Evolutionary conservation across 805 yeast genomes (phyloP).

Genomic region (Suhomyces xylopsoci): DNA sequence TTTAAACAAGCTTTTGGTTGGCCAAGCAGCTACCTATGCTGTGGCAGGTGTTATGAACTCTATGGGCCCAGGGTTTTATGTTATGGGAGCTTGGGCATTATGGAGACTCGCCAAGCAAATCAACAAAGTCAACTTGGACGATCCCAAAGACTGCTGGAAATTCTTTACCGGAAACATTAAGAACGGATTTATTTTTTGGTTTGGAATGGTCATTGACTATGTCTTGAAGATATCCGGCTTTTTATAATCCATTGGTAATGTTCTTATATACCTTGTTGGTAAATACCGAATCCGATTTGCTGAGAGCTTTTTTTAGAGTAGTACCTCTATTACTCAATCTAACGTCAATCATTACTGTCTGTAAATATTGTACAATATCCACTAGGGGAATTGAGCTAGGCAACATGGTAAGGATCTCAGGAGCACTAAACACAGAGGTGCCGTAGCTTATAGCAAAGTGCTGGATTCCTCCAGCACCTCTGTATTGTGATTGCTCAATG

Average conservation of each 20-base stretch:
- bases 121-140: conserved; percentile 68
- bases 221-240: conserved; percentile 47
- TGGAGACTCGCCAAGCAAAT: conserved; percentile 69
- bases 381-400: conserved; percentile 32
- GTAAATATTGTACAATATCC: conserved; percentile 26
- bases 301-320: conserved; percentile 24
- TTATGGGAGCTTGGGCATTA: conserved; percentile 65
- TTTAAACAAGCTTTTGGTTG: conserved; percentile 57
- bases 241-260: conserved; percentile 23
- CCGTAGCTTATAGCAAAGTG: conserved; percentile 30
- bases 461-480: conserved; percentile 17
- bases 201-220: conserved; percentile 67
- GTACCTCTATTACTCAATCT: conserved; percentile 16
- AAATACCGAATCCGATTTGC: conserved; percentile 26
- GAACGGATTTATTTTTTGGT: conserved; percentile 68
- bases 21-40: conserved; percentile 63
- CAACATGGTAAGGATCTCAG: conserved; percentile 25
- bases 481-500: neutral
- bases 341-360: conserved; percentile 16
- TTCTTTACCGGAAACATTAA: conserved; percentile 73
- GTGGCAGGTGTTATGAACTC: conserved; percentile 73
- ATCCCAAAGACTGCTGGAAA: conserved; percentile 79
- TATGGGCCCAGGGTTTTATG: conserved; percentile 81
- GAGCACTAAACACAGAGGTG: conserved; percentile 14
- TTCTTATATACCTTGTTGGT: conserved; percentile 20